phyloP scores from a whole-genome alignment of 192 early-diverging fungal species.

The Hyaloraphidium curvatum region DNA sequence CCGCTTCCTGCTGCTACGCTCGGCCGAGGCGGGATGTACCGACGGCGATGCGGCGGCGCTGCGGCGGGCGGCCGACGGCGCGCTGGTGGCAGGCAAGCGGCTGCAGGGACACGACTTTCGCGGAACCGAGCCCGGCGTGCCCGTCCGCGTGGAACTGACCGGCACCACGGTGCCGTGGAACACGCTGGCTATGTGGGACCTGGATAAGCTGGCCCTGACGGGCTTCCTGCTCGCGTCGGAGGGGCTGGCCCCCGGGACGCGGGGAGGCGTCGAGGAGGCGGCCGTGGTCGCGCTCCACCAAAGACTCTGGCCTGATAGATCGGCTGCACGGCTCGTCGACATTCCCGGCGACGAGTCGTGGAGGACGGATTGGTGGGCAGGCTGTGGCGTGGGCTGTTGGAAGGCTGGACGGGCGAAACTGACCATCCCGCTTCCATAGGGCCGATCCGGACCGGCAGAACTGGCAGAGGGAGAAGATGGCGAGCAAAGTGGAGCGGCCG shows the following conservation, averaged over 20 bases:
- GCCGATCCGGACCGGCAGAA: not conserved
- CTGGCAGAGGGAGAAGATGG: conserved; percentile 5
- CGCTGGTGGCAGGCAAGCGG: conserved; percentile 4
- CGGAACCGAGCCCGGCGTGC: no score
- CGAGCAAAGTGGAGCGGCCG: conserved; percentile 5
- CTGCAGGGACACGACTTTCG: conserved; percentile 1
- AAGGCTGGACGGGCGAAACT: not conserved
- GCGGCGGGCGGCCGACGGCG: not conserved
- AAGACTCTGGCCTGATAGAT: not conserved
- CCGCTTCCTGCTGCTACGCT: not conserved
- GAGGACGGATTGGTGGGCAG: no score
- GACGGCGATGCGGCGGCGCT: not conserved
- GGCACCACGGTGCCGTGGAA: conserved; percentile 7
- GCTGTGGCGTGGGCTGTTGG: no score
- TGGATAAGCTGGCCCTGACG: conserved; percentile 5
- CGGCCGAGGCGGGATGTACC: no score
- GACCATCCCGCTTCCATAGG: not conserved
- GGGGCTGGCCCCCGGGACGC: conserved; percentile 1
- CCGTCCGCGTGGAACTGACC: not conserved
- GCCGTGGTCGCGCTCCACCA: conserved; percentile 5
- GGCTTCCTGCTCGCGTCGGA: conserved; percentile 6
- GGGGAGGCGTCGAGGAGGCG: conserved; percentile 3
- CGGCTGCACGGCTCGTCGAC: no score
- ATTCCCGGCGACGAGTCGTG: no score
- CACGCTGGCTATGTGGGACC: conserved; percentile 6